Conservation (phyloP, 345 rosid genomes). For the Rhizophora apiculata region DNA sequence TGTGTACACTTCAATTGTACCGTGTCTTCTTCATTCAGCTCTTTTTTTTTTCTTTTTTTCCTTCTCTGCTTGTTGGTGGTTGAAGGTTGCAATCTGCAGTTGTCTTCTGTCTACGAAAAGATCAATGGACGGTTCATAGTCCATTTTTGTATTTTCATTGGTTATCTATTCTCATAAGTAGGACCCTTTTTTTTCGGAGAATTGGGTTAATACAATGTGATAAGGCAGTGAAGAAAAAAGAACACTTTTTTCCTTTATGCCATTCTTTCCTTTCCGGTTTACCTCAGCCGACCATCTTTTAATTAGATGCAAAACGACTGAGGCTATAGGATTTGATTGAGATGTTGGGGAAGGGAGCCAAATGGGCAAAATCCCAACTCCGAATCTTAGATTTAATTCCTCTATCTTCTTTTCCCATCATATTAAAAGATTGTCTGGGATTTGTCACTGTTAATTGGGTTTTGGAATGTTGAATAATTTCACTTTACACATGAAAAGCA, state of each 20-base stretch:
- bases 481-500: constrained; percentile 5
- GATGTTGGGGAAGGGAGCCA: constrained; percentile 22
- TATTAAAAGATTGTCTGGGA: constrained; percentile 7
- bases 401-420: not conserved
- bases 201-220: no score
- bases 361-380: no score
- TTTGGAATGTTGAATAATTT: constrained; percentile 12
- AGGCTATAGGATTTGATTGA: constrained; percentile 12
- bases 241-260: no score
- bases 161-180: not conserved
- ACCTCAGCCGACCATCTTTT: no score
- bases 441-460: not conserved
- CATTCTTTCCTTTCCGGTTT: no score
- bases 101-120: no score
- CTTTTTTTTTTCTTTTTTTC: no score
- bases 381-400: not conserved
- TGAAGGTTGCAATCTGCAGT: no score
- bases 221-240: no score
- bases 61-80: no score
- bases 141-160: no score
- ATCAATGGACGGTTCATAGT: not conserved
- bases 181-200: not conserved
- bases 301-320: not conserved
- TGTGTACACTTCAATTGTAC: constrained; percentile 43
- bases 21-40: not conserved